Conservation (phyloP, 176 grass and related monocot genomes). For the Alopecurus myosuroides region DNA sequence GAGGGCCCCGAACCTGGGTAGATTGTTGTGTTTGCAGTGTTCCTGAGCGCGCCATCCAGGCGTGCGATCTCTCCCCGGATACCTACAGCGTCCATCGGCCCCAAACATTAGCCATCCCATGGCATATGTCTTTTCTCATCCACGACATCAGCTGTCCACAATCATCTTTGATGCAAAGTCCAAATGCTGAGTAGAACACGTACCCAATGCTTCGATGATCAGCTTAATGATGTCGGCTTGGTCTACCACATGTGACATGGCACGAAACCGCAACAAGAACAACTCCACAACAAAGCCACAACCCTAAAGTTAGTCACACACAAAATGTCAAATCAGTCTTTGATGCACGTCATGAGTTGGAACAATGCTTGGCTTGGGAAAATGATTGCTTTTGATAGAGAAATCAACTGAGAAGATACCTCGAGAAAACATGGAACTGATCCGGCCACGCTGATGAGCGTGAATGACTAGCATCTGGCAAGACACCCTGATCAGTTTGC, state of each 20-base stretch:
- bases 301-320: conserved; percentile 54
- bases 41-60: too few relatives aligned
- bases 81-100: too few relatives aligned
- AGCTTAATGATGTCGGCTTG: conserved; percentile 45
- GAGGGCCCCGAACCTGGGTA: too few relatives aligned
- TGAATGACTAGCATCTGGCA: conserved; percentile 55
- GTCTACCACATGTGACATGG: neutral
- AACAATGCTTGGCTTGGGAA: neutral
- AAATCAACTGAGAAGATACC: conserved; percentile 29
- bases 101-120: too few relatives aligned
- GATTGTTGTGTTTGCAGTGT: too few relatives aligned
- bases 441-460: conserved; percentile 69
- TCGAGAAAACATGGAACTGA: conserved; percentile 78
- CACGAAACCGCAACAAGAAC: conserved; percentile 41
- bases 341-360: neutral
- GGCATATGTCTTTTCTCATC: too few relatives aligned
- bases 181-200: neutral
- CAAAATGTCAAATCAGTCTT: neutral
- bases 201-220: conserved; percentile 52
- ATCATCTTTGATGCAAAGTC: too few relatives aligned
- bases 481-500: conserved; percentile 48
- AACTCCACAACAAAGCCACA: conserved; percentile 54
- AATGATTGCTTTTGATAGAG: too few relatives aligned
- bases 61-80: too few relatives aligned
- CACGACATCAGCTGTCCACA: too few relatives aligned